These are phyloP conservation scores for Gastrolobium bilobum DNA, from an alignment of 306 rosid species.

Conservation along the genomic window DNA sequence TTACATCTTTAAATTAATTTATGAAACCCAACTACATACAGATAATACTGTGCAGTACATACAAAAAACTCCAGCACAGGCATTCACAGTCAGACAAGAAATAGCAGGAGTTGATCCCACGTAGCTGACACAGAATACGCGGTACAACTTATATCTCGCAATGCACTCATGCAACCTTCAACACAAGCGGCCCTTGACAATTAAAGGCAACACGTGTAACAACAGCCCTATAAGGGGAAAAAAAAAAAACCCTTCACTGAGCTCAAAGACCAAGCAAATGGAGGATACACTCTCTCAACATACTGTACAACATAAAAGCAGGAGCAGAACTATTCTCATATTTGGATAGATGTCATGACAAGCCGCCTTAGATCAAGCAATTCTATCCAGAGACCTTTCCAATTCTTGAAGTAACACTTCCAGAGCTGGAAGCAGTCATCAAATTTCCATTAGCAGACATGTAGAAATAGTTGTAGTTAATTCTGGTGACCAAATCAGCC, in stretches of 20 bases:
- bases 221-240: background rate
- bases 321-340: constrained; percentile 24
- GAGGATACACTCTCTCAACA: constrained; percentile 3
- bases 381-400: constrained; percentile 68
- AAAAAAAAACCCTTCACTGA: background rate
- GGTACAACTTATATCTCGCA: constrained; percentile 24
- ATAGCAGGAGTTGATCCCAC: background rate
- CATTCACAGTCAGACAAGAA: constrained; percentile 34
- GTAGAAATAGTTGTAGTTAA: constrained; percentile 92
- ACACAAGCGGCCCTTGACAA: background rate
- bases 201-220: constrained; percentile 20
- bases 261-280: constrained; percentile 35
- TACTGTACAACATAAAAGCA: constrained; percentile 46
- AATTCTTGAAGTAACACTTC: constrained; percentile 63
- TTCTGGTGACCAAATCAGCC: constrained; percentile 95
- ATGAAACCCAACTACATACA: constrained; percentile 9
- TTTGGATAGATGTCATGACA: constrained; percentile 18
- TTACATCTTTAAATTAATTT: background rate
- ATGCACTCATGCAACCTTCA: constrained; percentile 25
- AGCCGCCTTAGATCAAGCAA: constrained; percentile 45
- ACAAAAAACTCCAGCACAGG: background rate
- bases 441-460: constrained; percentile 92
- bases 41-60: constrained; percentile 13
- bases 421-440: constrained; percentile 74
- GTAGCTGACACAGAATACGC: constrained; percentile 16